Evolutionary conservation across 2,329 filamentous ascomycete species (phyloP).

Genomic region (Septoria petroselini): DNA sequence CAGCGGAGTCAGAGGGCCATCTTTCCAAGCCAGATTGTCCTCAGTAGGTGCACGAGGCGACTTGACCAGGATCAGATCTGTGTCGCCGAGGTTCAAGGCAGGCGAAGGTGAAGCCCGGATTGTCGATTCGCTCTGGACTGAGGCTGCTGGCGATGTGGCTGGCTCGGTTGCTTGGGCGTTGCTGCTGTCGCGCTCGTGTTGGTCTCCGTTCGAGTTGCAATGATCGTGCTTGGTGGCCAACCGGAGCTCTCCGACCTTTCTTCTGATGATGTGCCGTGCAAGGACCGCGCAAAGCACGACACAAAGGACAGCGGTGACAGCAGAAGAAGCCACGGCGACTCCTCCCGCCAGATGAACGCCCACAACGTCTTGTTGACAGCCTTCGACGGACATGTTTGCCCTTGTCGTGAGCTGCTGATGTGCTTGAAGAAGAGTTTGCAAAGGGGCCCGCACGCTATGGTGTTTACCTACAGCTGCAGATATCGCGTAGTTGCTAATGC

Average conservation of each 20-base stretch:
- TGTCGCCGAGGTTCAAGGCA: too few species aligned
- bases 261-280: not conserved
- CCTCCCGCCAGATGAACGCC: constrained; percentile 1
- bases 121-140: too few species aligned
- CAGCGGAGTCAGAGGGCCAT: not conserved
- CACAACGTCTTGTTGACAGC: not conserved
- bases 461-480: too few species aligned
- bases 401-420: not conserved
- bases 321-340: constrained; percentile 3
- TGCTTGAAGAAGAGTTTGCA: too few species aligned
- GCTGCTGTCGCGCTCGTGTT: not conserved
- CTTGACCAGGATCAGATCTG: too few species aligned
- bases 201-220: too few species aligned
- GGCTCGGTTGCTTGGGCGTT: not conserved
- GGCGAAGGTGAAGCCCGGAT: too few species aligned
- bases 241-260: not conserved
- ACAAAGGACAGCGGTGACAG: constrained; percentile 1
- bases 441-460: not conserved
- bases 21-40: too few species aligned
- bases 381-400: not conserved
- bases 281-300: not conserved
- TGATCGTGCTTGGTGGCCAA: too few species aligned
- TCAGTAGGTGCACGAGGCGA: too few species aligned
- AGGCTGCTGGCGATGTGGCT: not conserved
- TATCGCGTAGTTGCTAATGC: too few species aligned